Percentiles rank a stretch among this genome's conserved stretches.
Evolutionary conservation across 2,329 filamentous ascomycete genomes (phyloP).

Genomic region (Aspergillus niger): DNA sequence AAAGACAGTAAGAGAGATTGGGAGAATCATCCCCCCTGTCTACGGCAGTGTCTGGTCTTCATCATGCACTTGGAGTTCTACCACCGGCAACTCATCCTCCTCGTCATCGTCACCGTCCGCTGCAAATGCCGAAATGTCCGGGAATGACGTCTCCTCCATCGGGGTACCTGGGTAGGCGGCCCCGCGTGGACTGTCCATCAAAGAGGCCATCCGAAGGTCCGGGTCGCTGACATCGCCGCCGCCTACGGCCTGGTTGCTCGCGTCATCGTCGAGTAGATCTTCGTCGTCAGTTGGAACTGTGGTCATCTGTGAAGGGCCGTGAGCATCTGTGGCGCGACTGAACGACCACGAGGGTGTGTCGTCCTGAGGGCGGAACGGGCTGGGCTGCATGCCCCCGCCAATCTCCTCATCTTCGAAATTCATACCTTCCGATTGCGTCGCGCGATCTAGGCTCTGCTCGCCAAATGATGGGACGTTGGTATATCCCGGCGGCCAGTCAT

Average conservation of each 20-base stretch:
- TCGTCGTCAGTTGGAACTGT: conserved; percentile 34
- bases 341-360: conserved; percentile 43
- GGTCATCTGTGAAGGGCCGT: conserved; percentile 33
- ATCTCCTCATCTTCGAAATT: conserved; percentile 35
- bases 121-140: conserved; percentile 36
- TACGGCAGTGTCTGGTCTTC: conserved; percentile 33
- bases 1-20: conserved; percentile 15
- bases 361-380: conserved; percentile 26
- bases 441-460: conserved; percentile 25
- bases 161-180: conserved; percentile 24
- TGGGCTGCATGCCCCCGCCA: conserved; percentile 25
- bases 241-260: conserved; percentile 44
- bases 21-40: background rate
- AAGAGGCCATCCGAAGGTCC: conserved; percentile 34
- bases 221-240: conserved; percentile 38
- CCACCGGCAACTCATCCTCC: conserved; percentile 42
- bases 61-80: conserved; percentile 45
- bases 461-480: conserved; percentile 26
- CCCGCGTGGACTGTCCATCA: conserved; percentile 29
- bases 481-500: conserved; percentile 36
- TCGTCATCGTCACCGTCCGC: conserved; percentile 35
- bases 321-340: conserved; percentile 32
- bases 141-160: conserved; percentile 32
- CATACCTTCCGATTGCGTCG: conserved; percentile 35
- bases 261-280: conserved; percentile 40